These are phyloP conservation scores for Eutrema salsugineum DNA, from an alignment of 441 rosid genomes.

Conservation along the genomic window DNA sequence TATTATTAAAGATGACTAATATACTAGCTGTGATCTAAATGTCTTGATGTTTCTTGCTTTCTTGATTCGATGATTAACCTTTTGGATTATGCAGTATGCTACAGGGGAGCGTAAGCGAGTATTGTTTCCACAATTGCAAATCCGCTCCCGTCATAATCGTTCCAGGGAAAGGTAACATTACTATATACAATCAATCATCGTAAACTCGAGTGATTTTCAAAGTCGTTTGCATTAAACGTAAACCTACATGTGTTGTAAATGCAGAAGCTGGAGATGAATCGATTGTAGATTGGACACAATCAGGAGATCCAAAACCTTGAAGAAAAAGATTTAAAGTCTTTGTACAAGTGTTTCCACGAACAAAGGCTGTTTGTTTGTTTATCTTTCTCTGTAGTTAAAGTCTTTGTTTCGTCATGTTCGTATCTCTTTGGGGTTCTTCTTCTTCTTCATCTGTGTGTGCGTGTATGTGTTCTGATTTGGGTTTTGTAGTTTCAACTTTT, in stretches of 20 bases:
- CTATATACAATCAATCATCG: neutral
- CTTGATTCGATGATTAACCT: neutral
- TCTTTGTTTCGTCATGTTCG: neutral
- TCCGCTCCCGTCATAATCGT: slow-evolving; percentile 74
- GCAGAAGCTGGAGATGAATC: slow-evolving; percentile 76
- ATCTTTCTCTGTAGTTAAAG: neutral
- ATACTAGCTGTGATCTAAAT: neutral
- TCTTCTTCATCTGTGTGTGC: neutral
- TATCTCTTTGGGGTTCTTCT: neutral
- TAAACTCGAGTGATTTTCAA: neutral
- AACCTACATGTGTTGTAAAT: slow-evolving; percentile 2
- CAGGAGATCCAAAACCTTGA: slow-evolving; percentile 23
- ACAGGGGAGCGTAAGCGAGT: slow-evolving; percentile 83
- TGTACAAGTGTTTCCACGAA: neutral
- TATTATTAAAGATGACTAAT: neutral
- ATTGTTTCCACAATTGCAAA: slow-evolving; percentile 85
- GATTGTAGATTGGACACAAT: slow-evolving; percentile 36
- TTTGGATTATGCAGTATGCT: slow-evolving; percentile 45
- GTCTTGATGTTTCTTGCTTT: neutral
- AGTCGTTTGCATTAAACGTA: neutral
- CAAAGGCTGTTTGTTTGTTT: slow-evolving; percentile 7
- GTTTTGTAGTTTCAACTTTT: neutral
- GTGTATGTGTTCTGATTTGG: slow-evolving; percentile 2
- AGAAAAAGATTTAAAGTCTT: neutral
- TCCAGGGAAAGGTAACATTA: slow-evolving; percentile 71